Base-by-base conservation (phyloP, 257 asterid species). In the Nyctanthes arbortristis region DNA sequence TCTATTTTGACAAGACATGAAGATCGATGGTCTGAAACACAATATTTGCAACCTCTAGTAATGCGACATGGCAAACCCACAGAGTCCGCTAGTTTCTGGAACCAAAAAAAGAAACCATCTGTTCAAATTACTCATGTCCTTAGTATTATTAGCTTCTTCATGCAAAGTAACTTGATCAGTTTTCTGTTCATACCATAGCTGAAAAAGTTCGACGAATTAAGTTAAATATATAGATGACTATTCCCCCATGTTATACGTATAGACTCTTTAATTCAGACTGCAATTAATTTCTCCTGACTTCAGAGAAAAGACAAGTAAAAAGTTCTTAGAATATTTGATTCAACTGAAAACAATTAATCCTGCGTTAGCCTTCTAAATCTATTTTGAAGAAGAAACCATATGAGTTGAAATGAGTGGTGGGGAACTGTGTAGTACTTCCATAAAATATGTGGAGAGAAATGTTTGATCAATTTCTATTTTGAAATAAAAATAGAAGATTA, bases 1-100 rank as follows among this genome's bases (percentile, higher is more conserved):
- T 78, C 87, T 52, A 93, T 77, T 71, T 85, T 86, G 67, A 93
- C 78, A 35, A 91, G 92, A 82, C 99, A 93, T 45, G 99, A 91
- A 22, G 99, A 91, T 67, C 85, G 87, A 72, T 93, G 93, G 70
- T 91, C 99, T 59, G 94, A 88, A 65, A 33, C 85, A 74, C 99
- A 93, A 64, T 91, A 89, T 76, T 87, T 87, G 85, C 99, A 93
- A 69, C 97, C 95, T 70, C 92, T 85, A 78, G 96, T 96, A 45
- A 93, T 89, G 78, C 97, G 89, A 78, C 99, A 93, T 56, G 97
- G 99, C 84, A 93, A 84, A 57, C 99, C 99, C 69, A 93, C 91
- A 28, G 87, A 86, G 73, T 93, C 97, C 16, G 99, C 99, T 82
- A 93, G 82, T 81, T 84, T 91, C 99, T 91, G 95, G 73, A 80